Conservation (phyloP, 495 filamentous ascomycete species). For the Hypoxylon lienhwacheense region DNA sequence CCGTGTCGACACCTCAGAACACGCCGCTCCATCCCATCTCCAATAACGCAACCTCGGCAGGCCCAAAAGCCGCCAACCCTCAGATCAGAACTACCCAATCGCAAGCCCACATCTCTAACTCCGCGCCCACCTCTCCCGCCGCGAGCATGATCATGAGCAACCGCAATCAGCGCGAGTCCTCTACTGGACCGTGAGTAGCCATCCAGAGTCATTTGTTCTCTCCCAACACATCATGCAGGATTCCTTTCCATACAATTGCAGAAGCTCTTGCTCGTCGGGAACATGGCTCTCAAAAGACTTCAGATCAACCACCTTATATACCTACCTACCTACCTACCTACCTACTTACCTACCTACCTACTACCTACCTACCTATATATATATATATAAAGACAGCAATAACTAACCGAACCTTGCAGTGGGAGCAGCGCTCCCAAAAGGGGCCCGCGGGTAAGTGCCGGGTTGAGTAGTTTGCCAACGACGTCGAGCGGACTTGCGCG, state of each 20-base stretch:
- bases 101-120: slow-evolving; percentile 50
- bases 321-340: no score
- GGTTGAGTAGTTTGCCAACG: slow-evolving; percentile 64
- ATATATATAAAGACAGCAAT: background rate
- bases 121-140: slow-evolving; percentile 68
- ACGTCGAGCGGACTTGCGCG: slow-evolving; percentile 73
- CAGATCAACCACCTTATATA: background rate
- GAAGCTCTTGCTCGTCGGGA: background rate
- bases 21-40: slow-evolving; percentile 52
- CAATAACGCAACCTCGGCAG: slow-evolving; percentile 46
- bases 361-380: no score
- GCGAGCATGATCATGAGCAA: slow-evolving; percentile 63
- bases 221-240: background rate
- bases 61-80: slow-evolving; percentile 42
- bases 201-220: slow-evolving; percentile 2
- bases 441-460: slow-evolving; percentile 68
- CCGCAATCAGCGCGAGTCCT: slow-evolving; percentile 72
- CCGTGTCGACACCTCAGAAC: slow-evolving; percentile 44
- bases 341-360: no score
- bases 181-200: slow-evolving; percentile 60
- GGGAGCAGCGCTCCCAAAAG: slow-evolving; percentile 63
- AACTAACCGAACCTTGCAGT: slow-evolving; percentile 17
- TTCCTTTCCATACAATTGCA: slow-evolving; percentile 1
- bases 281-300: slow-evolving; percentile 1
- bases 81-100: slow-evolving; percentile 46